Evolutionary conservation across 768 basidiomycete species (phyloP).

Genomic region (Myochromella boudieri): DNA sequence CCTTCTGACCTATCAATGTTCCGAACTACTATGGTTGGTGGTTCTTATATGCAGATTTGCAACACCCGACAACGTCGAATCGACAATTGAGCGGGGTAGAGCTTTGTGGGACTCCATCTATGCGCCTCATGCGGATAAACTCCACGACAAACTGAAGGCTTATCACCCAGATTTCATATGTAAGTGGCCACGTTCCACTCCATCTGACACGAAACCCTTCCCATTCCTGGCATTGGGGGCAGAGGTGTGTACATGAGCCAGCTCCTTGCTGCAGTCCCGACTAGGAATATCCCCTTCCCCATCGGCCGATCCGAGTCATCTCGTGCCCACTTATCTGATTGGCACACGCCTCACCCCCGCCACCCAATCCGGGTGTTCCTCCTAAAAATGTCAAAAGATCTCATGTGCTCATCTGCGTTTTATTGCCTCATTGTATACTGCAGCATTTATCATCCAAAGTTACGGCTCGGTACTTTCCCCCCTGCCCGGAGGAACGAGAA

Average conservation of each 20-base stretch:
- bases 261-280: constrained; percentile 12
- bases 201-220: constrained; percentile 29
- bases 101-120: constrained; percentile 87
- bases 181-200: constrained; percentile 44
- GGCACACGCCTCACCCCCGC: constrained; percentile 4
- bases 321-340: constrained; percentile 30
- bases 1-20: constrained; percentile 16
- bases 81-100: constrained; percentile 65
- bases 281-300: too few species aligned
- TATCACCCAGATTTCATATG: constrained; percentile 95
- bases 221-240: constrained; percentile 27
- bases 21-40: constrained; percentile 11
- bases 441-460: constrained; percentile 85
- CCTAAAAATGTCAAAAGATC: constrained; percentile 5
- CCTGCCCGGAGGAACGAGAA: constrained; percentile 55
- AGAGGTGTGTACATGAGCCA: not conserved
- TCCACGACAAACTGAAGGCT: constrained; percentile 80
- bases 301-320: constrained; percentile 28
- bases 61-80: constrained; percentile 63
- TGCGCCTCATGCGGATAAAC: constrained; percentile 84
- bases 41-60: constrained; percentile 47
- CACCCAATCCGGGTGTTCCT: constrained; percentile 14
- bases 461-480: constrained; percentile 81
- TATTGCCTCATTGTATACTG: constrained; percentile 20
- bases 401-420: constrained; percentile 17